Conservation (phyloP, 1,139 yeast species). For the Arxiozyma slooffiae region DNA sequence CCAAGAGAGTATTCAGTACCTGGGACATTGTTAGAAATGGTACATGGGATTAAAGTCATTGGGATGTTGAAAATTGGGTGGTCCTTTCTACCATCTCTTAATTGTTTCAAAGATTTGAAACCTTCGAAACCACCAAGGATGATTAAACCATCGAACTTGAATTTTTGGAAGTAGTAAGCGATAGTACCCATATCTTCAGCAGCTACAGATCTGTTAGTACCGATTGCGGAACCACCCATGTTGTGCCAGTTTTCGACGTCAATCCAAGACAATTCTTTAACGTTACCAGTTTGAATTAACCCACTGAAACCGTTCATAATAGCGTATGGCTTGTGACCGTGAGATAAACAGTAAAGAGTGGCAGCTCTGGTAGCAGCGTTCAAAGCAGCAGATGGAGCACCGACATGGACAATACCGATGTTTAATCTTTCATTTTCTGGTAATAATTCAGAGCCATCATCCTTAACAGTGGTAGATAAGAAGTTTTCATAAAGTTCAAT, state of each 20-base stretch:
- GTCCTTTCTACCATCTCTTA: conserved; percentile 50
- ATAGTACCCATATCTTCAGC: conserved; percentile 61
- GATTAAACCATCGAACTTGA: conserved; percentile 61
- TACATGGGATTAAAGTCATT: conserved; percentile 71
- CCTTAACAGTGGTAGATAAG: conserved; percentile 53
- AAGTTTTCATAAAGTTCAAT: conserved; percentile 57
- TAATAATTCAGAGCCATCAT: conserved; percentile 44
- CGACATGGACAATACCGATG: conserved; percentile 66
- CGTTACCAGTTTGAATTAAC: conserved; percentile 63
- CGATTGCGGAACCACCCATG: conserved; percentile 72
- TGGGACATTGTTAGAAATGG: conserved; percentile 75
- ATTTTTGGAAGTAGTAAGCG: conserved; percentile 68
- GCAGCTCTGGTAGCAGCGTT: conserved; percentile 70
- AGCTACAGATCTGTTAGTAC: conserved; percentile 69
- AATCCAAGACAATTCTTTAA: conserved; percentile 52
- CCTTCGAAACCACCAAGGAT: conserved; percentile 79
- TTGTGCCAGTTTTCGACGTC: conserved; percentile 69
- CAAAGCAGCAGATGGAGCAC: conserved; percentile 80
- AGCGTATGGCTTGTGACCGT: conserved; percentile 66
- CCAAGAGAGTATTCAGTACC: conserved; percentile 78
- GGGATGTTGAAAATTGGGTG: conserved; percentile 71
- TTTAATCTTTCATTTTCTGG: conserved; percentile 49
- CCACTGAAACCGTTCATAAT: conserved; percentile 72
- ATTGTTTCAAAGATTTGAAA: conserved; percentile 55
- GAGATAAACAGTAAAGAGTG: conserved; percentile 62